Percentiles rank a stretch among this genome's conserved stretches.
Evolutionary conservation across 2,329 filamentous ascomycete genomes (phyloP).

Genomic region (Ophiostoma australiae): DNA sequence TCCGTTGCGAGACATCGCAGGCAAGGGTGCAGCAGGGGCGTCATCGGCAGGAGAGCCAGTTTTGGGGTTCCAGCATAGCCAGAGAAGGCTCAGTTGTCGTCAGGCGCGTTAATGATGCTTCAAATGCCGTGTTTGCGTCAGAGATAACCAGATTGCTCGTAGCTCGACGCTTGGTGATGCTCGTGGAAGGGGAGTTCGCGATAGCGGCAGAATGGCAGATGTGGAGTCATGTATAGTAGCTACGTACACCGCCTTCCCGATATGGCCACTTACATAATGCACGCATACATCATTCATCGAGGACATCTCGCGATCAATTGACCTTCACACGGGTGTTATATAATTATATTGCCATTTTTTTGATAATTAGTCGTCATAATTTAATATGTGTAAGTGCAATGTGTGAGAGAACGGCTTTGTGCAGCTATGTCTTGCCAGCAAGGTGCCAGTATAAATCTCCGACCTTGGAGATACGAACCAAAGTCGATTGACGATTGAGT

Average conservation of each 20-base stretch:
- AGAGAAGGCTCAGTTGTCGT: background rate
- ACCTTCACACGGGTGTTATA: background rate
- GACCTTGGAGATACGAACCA: background rate
- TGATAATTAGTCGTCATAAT: background rate
- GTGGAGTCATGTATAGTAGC: background rate
- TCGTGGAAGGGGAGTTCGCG: slow-evolving; percentile 12
- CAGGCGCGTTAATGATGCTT: background rate
- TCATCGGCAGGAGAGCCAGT: slow-evolving; percentile 18
- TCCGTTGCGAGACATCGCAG: slow-evolving; percentile 42
- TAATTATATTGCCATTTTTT: background rate
- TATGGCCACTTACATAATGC: slow-evolving; percentile 10
- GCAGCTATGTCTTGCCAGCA: background rate
- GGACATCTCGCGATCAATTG: background rate
- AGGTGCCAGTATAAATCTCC: background rate
- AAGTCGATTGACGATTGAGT: background rate
- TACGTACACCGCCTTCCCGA: slow-evolving; percentile 23
- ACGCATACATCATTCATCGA: background rate
- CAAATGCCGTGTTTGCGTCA: background rate
- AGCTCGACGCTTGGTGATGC: slow-evolving; percentile 3
- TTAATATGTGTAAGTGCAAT: background rate
- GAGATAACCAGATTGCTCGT: background rate
- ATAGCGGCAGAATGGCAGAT: slow-evolving; percentile 23
- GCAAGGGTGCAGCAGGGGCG: slow-evolving; percentile 3
- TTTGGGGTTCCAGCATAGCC: slow-evolving; percentile 13
- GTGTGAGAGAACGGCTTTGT: background rate